phyloP scores from a whole-genome alignment of 2,329 filamentous ascomycete genomes.

The Diaporthe velutina region DNA sequence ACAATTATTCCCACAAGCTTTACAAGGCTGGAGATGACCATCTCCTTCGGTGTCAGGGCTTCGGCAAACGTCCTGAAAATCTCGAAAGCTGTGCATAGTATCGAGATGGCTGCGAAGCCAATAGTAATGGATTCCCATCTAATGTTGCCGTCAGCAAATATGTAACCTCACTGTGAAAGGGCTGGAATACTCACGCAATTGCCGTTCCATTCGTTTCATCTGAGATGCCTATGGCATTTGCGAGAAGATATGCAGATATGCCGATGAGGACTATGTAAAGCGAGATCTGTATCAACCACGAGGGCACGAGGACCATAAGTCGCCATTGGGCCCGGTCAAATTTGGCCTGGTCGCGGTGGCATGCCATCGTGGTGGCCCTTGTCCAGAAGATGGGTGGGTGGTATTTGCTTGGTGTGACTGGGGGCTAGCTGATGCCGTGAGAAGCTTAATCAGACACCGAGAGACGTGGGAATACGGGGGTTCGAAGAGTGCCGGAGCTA shows the following conservation, averaged over 20 bases:
- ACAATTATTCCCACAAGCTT: conserved; percentile 61
- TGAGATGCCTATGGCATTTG: conserved; percentile 58
- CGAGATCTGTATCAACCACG: conserved; percentile 63
- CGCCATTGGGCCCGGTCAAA: conserved; percentile 67
- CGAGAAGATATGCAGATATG: conserved; percentile 66
- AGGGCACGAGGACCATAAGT: conserved; percentile 59
- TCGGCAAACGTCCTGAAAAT: conserved; percentile 61
- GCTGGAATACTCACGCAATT: conserved; percentile 52
- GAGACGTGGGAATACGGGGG: background rate
- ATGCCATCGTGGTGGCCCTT: conserved; percentile 49
- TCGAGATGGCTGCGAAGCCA: conserved; percentile 59
- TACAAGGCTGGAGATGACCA: conserved; percentile 65
- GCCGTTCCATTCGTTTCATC: conserved; percentile 53
- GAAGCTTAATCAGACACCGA: conserved; percentile 17
- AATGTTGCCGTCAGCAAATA: conserved; percentile 15
- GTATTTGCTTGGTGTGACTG: conserved; percentile 1
- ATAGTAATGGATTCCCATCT: conserved; percentile 70
- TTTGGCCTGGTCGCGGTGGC: conserved; percentile 64
- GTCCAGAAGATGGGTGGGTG: conserved; percentile 10
- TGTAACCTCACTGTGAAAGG: background rate
- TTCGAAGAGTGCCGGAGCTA: background rate
- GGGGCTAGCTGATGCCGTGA: conserved; percentile 17
- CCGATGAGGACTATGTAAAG: conserved; percentile 62
- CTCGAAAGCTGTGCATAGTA: conserved; percentile 61
- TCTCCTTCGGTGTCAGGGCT: conserved; percentile 66